Evolutionary conservation across 2,329 filamentous ascomycete species (phyloP).

Genomic region (Helicocarpus griseus): DNA sequence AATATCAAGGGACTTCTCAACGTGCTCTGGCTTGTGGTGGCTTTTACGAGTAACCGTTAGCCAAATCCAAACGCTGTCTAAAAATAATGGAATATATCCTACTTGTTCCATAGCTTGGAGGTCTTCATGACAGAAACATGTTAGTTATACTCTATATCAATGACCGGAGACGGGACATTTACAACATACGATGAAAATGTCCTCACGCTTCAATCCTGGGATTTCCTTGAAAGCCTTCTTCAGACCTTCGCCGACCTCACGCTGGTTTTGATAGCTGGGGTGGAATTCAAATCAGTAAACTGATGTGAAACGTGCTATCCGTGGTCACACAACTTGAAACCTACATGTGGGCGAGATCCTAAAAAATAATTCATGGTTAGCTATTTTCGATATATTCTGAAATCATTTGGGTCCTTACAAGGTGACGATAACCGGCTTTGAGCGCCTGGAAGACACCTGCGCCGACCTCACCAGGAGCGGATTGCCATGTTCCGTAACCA

Average conservation of each 20-base stretch:
- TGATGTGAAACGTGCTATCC: not conserved
- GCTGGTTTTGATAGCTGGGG: constrained; percentile 31
- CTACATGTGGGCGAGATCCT: constrained; percentile 33
- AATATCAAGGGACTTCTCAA: constrained; percentile 11
- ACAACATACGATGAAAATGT: constrained; percentile 29
- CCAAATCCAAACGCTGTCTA: not conserved
- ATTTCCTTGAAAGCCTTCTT: constrained; percentile 28
- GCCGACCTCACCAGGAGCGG: constrained; percentile 30
- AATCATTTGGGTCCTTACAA: constrained; percentile 18
- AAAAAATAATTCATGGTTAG: constrained; percentile 10
- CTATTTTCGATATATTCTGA: not conserved
- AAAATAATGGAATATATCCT: constrained; percentile 10
- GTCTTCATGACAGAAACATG: constrained; percentile 27
- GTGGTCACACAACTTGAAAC: not conserved
- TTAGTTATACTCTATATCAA: not conserved
- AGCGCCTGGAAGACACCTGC: constrained; percentile 31
- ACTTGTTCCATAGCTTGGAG: constrained; percentile 53
- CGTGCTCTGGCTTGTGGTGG: constrained; percentile 33
- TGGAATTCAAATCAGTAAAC: not conserved
- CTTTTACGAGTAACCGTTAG: constrained; percentile 11
- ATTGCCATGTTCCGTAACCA: constrained; percentile 34
- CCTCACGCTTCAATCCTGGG: constrained; percentile 32
- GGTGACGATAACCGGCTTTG: constrained; percentile 32
- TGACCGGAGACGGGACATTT: not conserved
- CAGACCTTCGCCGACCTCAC: constrained; percentile 26